Conservation (phyloP, 169 alveolate species). For the Eimeria tenella region DNA sequence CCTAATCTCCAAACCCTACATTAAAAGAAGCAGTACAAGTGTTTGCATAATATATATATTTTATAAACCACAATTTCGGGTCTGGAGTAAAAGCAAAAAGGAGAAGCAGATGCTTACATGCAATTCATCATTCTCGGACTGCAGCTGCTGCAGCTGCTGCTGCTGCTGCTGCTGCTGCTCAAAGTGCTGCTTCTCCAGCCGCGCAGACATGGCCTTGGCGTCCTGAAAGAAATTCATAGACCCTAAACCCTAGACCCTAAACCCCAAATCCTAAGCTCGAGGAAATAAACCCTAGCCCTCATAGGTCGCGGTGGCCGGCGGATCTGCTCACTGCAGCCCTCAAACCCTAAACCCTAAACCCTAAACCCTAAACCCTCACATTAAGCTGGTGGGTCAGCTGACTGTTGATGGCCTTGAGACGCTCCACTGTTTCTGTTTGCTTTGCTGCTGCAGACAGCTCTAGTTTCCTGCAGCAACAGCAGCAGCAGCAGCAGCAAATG, state of each 20-base stretch:
- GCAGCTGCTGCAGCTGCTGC: slow-evolving; percentile 37
- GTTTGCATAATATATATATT: neutral
- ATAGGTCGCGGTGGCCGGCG: too few species aligned
- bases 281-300: too few species aligned
- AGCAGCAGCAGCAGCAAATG: neutral
- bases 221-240: neutral
- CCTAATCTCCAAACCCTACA: neutral
- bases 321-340: neutral
- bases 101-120: neutral
- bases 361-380: slow-evolving; percentile 51
- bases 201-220: slow-evolving; percentile 23
- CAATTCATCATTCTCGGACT: slow-evolving; percentile 14
- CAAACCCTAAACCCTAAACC: slow-evolving; percentile 22
- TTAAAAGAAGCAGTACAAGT: neutral
- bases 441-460: slow-evolving; percentile 19
- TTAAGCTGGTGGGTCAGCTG: slow-evolving; percentile 29
- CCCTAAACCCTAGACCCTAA: neutral
- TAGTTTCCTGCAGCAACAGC: slow-evolving; percentile 46
- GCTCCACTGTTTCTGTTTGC: slow-evolving; percentile 31
- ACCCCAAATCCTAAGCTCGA: neutral
- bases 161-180: slow-evolving; percentile 70
- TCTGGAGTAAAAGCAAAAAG: neutral
- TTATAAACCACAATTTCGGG: neutral
- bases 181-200: slow-evolving; percentile 51
- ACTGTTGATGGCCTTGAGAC: slow-evolving; percentile 36